Conservation (phyloP, 768 basidiomycete species). For the Pleurotus pulmonarius region DNA sequence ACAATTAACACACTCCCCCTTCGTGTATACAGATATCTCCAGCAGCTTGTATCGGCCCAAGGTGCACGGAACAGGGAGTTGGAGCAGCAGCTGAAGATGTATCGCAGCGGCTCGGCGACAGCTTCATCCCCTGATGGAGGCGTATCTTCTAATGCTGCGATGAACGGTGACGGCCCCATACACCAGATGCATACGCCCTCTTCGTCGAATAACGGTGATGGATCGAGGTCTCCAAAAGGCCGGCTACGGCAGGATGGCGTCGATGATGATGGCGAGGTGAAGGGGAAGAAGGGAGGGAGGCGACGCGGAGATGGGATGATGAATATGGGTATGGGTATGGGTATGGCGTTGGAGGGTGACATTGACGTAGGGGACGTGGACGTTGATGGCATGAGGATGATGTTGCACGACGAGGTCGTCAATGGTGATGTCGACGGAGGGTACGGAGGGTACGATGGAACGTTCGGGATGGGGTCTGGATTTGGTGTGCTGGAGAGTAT, state of each 20-base stretch:
- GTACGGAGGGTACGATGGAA: not conserved
- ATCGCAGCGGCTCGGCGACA: conserved; percentile 27
- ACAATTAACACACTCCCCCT: too few relatives aligned
- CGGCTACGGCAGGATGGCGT: not conserved
- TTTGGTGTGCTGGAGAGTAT: conserved; percentile 6
- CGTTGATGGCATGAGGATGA: conserved; percentile 8
- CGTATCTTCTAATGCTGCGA: conserved; percentile 8
- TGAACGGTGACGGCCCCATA: conserved; percentile 16
- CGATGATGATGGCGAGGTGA: not conserved
- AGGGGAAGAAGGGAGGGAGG: not conserved
- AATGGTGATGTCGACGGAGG: not conserved
- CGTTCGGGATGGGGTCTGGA: not conserved
- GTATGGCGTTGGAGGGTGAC: not conserved
- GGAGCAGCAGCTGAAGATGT: conserved; percentile 61
- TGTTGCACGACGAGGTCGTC: conserved; percentile 11
- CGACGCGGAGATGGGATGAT: not conserved
- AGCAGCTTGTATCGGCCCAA: conserved; percentile 81
- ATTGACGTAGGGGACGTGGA: not conserved
- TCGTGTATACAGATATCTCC: conserved; percentile 54
- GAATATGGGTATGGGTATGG: conserved; percentile 7
- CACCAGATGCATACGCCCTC: conserved; percentile 2
- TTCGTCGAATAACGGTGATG: not conserved
- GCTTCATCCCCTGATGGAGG: conserved; percentile 9
- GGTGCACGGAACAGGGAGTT: conserved; percentile 76
- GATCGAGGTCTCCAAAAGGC: not conserved